phyloP scores from a whole-genome alignment of 2,329 filamentous ascomycete genomes.

The Fusarium agapanthi region DNA sequence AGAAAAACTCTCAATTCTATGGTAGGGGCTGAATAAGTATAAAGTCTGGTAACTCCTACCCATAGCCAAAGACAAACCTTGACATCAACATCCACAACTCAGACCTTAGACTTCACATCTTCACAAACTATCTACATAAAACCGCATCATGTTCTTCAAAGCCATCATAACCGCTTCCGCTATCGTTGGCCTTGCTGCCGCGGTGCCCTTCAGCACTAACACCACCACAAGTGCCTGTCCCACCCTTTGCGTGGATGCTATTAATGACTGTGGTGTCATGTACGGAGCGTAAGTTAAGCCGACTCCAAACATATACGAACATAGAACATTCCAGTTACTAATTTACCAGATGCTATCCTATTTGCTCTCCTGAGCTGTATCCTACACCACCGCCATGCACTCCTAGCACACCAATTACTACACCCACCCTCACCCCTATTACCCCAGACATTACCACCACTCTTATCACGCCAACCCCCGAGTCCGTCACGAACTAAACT shows the following conservation, averaged over 20 bases:
- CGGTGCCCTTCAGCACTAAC: not conserved
- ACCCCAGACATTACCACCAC: not conserved
- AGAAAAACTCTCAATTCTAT: not conserved
- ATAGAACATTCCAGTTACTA: not conserved
- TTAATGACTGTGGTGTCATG: slow-evolving; percentile 40
- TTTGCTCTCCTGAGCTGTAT: slow-evolving; percentile 36
- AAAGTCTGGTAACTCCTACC: not conserved
- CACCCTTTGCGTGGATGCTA: slow-evolving; percentile 41
- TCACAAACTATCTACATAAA: not conserved
- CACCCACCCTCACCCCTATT: not conserved
- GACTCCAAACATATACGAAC: not conserved
- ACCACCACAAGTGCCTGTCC: not conserved
- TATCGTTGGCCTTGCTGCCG: slow-evolving; percentile 16
- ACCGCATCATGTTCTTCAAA: slow-evolving; percentile 19
- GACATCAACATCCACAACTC: not conserved
- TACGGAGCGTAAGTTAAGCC: slow-evolving; percentile 41
- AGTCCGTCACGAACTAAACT: not conserved
- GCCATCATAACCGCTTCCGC: slow-evolving; percentile 4
- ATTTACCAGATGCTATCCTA: slow-evolving; percentile 44
- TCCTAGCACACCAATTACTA: slow-evolving; percentile 16
- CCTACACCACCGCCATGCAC: slow-evolving; percentile 35
- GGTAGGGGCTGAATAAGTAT: not conserved
- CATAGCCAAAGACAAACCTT: not conserved
- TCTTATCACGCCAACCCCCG: not conserved
- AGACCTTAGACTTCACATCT: not conserved